Conservation (phyloP, 1,284 basidiomycete genomes). For the Rhodotorula glutinis region DNA sequence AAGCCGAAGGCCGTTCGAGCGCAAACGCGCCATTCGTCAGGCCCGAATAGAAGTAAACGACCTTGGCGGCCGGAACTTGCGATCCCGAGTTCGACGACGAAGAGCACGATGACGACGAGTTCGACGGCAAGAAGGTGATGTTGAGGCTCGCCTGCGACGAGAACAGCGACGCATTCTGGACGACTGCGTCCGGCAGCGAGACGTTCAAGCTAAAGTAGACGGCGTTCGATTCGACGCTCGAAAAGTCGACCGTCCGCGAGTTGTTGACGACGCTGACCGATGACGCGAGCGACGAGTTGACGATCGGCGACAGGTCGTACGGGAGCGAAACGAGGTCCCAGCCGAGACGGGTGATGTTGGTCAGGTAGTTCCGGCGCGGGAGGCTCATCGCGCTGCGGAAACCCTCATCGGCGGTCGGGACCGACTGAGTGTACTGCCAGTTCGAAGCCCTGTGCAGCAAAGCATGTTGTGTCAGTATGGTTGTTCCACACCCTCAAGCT, state of each 20-base stretch:
- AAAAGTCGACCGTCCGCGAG: neutral
- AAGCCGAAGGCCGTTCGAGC: neutral
- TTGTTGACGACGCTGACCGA: slow-evolving; percentile 2
- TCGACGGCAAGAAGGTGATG: neutral
- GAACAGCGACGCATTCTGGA: neutral
- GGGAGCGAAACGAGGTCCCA: slow-evolving; percentile 9
- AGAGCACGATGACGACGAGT: neutral
- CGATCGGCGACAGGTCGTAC: slow-evolving; percentile 9
- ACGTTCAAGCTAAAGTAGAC: slow-evolving; percentile 10
- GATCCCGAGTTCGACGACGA: neutral
- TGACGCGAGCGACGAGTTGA: slow-evolving; percentile 2
- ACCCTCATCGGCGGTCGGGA: slow-evolving; percentile 12
- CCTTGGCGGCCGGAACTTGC: slow-evolving; percentile 5
- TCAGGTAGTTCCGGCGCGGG: slow-evolving; percentile 17
- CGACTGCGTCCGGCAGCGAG: neutral
- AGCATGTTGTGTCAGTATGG: neutral
- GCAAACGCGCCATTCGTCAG: neutral
- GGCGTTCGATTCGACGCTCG: neutral
- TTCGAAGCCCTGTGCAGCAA: neutral
- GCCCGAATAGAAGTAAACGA: slow-evolving; percentile 8
- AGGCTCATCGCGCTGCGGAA: slow-evolving; percentile 17
- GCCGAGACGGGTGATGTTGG: slow-evolving; percentile 6
- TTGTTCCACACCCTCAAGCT: neutral
- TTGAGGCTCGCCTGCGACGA: slow-evolving; percentile 1
- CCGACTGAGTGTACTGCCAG: slow-evolving; percentile 15